Percentiles rank a stretch among this genome's conserved stretches.
Conservation (phyloP, 768 basidiomycete species). For the Hericium erinaceus region DNA sequence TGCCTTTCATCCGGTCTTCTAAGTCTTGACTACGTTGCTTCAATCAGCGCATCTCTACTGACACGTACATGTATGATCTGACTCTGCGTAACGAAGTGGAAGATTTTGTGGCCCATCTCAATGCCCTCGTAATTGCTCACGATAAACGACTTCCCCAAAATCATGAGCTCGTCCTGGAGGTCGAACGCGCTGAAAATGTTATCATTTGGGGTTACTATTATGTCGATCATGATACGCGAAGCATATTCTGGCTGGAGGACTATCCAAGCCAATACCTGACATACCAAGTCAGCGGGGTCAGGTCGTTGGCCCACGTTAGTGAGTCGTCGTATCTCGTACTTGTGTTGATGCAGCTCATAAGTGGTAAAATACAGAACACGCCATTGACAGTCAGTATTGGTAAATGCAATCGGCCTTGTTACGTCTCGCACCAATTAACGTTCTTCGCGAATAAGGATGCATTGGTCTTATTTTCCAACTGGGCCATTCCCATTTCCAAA, state of each 20-base stretch:
- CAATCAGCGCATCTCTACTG: conserved; percentile 41
- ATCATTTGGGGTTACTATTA: conserved; percentile 39
- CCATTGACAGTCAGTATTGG: background rate
- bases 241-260: conserved; percentile 45
- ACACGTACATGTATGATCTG: conserved; percentile 40
- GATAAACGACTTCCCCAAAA: background rate
- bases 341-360: background rate
- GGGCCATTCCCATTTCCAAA: background rate
- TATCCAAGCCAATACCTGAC: conserved; percentile 28
- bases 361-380: background rate
- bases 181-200: conserved; percentile 18
- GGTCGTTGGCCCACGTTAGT: background rate
- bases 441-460: background rate
- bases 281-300: conserved; percentile 12
- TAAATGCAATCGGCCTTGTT: background rate
- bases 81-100: conserved; percentile 25
- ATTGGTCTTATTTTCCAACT: background rate
- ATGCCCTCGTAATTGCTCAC: conserved; percentile 17
- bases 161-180: conserved; percentile 33
- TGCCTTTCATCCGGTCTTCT: background rate
- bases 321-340: background rate
- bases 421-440: background rate
- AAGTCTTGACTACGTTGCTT: background rate
- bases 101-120: conserved; percentile 21
- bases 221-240: conserved; percentile 34